phyloP scores from a whole-genome alignment of 2,329 filamentous ascomycete species.

The Torrubiellomyces zombiae region DNA sequence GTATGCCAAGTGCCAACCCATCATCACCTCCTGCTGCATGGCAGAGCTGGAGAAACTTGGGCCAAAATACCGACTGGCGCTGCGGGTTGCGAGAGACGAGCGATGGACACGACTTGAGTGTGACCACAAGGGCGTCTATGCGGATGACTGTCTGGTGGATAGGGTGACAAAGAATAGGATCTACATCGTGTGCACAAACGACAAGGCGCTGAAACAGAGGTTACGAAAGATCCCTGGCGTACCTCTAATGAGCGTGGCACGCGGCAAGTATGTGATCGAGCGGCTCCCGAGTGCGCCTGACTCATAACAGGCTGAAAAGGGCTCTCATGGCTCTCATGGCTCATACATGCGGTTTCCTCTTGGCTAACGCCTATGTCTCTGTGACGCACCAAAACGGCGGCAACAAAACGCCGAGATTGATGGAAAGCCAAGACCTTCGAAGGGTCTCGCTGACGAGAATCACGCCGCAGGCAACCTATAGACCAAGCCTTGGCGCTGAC shows the following conservation, averaged over 20 bases:
- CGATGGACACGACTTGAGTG: slow-evolving; percentile 74
- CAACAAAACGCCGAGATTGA: too few relatives aligned
- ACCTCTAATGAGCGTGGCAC: slow-evolving; percentile 63
- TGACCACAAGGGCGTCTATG: slow-evolving; percentile 70
- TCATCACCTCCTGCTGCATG: slow-evolving; percentile 66
- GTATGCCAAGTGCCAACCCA: slow-evolving; percentile 77
- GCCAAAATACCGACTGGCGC: slow-evolving; percentile 70
- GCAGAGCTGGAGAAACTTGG: slow-evolving; percentile 82
- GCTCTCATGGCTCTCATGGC: too few relatives aligned
- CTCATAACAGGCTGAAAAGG: too few relatives aligned
- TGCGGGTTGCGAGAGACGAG: slow-evolving; percentile 77
- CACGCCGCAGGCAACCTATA: too few relatives aligned
- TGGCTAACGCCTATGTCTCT: too few relatives aligned
- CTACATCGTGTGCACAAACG: slow-evolving; percentile 64
- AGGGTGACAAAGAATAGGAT: slow-evolving; percentile 58
- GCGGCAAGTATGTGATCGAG: slow-evolving; percentile 91
- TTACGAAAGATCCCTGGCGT: slow-evolving; percentile 56
- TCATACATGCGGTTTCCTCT: too few relatives aligned
- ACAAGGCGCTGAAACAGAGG: slow-evolving; percentile 66
- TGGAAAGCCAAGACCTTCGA: neutral
- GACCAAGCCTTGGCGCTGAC: too few relatives aligned
- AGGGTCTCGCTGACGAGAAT: neutral
- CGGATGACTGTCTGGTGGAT: slow-evolving; percentile 73
- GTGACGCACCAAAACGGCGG: too few relatives aligned
- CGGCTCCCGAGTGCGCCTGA: slow-evolving; percentile 72